Evolutionary conservation across 2,329 filamentous ascomycete species (phyloP).

Genomic region (Xylaria sp.): DNA sequence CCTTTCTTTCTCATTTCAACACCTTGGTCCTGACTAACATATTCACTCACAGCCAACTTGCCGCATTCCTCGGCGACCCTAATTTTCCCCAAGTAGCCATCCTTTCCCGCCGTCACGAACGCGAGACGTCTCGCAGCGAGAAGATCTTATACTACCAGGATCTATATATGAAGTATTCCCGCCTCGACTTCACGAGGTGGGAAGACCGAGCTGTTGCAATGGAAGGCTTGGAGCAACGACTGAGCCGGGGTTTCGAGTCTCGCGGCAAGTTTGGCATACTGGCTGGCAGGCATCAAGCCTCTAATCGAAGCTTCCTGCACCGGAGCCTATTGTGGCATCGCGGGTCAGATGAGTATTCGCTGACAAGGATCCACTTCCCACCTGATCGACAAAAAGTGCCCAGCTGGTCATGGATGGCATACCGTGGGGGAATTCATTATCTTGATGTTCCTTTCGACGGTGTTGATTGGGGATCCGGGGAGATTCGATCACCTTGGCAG

Average conservation of each 20-base stretch:
- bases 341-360: neutral
- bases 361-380: neutral
- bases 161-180: too few relatives aligned
- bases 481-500: neutral
- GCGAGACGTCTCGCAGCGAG: too few relatives aligned
- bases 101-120: too few relatives aligned
- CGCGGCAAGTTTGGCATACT: too few relatives aligned
- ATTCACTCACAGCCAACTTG: neutral
- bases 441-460: neutral
- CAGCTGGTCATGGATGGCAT: slow-evolving; percentile 1
- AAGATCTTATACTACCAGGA: too few relatives aligned
- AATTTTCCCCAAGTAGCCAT: too few relatives aligned
- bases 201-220: too few relatives aligned
- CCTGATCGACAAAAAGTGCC: neutral
- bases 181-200: too few relatives aligned
- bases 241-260: too few relatives aligned
- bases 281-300: too few relatives aligned
- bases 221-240: too few relatives aligned
- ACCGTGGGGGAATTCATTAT: neutral
- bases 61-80: neutral
- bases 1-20: neutral
- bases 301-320: neutral
- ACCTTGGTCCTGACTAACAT: neutral
- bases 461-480: neutral
- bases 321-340: neutral